These are phyloP conservation scores for Suhomyces panamericanus DNA, from an alignment of 1,139 yeast species.

Conservation along the genomic window DNA sequence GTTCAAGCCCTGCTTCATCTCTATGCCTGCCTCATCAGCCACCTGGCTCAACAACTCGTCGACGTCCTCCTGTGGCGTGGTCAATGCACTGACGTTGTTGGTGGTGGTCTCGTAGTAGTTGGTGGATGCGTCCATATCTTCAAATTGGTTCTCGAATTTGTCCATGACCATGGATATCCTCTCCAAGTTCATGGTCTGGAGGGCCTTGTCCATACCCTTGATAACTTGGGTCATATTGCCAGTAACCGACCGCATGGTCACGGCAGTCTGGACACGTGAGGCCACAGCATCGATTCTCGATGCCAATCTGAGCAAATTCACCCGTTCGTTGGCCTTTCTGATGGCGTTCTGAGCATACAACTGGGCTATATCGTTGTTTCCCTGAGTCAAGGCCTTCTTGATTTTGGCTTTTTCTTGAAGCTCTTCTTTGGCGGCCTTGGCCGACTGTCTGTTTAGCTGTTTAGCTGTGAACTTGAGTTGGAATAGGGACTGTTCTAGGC, in stretches of 20 bases:
- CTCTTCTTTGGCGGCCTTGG: constrained; percentile 89
- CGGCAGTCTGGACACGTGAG: constrained; percentile 94
- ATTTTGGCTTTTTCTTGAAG: constrained; percentile 82
- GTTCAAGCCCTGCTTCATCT: constrained; percentile 76
- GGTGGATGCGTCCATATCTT: constrained; percentile 91
- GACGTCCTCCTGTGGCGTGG: constrained; percentile 94
- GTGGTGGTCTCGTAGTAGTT: constrained; percentile 92
- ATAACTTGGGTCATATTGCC: constrained; percentile 93
- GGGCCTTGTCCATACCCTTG: constrained; percentile 93
- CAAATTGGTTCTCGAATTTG: constrained; percentile 93
- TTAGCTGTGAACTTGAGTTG: constrained; percentile 83
- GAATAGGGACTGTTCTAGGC: constrained; percentile 49
- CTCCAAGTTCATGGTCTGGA: constrained; percentile 94
- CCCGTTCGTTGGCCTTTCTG: constrained; percentile 83
- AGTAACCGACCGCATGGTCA: constrained; percentile 92
- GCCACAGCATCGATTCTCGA: constrained; percentile 96
- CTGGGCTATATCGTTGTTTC: constrained; percentile 90
- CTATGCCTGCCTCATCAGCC: constrained; percentile 97
- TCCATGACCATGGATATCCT: constrained; percentile 94
- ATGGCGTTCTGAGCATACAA: constrained; percentile 96
- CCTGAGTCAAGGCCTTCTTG: constrained; percentile 83
- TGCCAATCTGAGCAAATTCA: constrained; percentile 77
- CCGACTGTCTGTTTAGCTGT: constrained; percentile 85
- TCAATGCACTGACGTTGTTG: constrained; percentile 80
- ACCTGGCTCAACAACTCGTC: constrained; percentile 88